phyloP scores from a whole-genome alignment of 208 protist species.

The Leishmania lainsoni region DNA sequence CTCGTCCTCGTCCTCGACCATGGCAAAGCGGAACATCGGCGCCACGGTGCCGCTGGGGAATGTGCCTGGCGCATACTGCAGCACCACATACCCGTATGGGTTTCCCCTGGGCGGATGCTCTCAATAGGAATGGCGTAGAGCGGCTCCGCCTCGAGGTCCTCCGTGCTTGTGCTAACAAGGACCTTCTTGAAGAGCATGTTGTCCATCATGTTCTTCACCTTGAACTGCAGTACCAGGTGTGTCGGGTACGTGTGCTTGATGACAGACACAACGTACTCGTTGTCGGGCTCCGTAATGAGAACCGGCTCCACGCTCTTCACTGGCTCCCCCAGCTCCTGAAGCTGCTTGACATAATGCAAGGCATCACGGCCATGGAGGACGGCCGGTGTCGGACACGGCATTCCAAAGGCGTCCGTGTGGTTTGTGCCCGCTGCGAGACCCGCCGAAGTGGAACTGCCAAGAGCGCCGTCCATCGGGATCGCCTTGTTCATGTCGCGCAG shows the following conservation, averaged over 20 bases:
- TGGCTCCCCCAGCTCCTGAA: slow-evolving; percentile 77
- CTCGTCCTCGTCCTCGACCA: slow-evolving; percentile 47
- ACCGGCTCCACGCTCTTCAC: slow-evolving; percentile 61
- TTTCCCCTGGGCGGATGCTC: slow-evolving; percentile 53
- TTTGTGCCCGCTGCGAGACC: slow-evolving; percentile 24
- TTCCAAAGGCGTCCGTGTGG: neutral
- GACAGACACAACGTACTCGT: slow-evolving; percentile 97
- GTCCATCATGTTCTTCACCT: slow-evolving; percentile 95
- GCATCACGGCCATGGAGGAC: slow-evolving; percentile 72
- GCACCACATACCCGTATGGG: slow-evolving; percentile 77
- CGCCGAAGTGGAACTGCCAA: slow-evolving; percentile 8
- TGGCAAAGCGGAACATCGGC: slow-evolving; percentile 72
- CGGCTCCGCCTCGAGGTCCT: slow-evolving; percentile 80
- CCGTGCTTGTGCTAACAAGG: slow-evolving; percentile 75
- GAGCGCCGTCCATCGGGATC: neutral
- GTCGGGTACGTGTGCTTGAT: slow-evolving; percentile 94
- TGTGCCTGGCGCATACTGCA: slow-evolving; percentile 56
- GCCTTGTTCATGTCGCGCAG: slow-evolving; percentile 10
- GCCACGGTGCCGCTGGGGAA: slow-evolving; percentile 77
- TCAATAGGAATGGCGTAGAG: slow-evolving; percentile 83
- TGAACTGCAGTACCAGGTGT: slow-evolving; percentile 96
- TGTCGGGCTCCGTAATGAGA: slow-evolving; percentile 95
- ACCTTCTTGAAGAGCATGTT: slow-evolving; percentile 87
- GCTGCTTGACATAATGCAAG: slow-evolving; percentile 65
- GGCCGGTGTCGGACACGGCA: slow-evolving; percentile 12